Conservation (phyloP, 257 asterid genomes). For the Cruciata laevipes region DNA sequence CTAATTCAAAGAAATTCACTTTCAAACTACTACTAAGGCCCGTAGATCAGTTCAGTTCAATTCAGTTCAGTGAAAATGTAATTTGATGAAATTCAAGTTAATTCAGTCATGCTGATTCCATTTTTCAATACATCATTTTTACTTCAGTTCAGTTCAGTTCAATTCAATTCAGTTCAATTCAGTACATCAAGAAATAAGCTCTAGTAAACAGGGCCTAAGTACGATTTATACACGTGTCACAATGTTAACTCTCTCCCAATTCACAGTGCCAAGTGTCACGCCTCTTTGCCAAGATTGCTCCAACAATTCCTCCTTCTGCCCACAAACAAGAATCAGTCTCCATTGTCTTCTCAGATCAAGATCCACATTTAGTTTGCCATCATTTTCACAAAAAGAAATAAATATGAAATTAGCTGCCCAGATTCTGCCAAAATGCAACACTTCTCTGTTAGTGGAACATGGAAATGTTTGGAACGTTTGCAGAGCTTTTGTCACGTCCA, state of each 20-base stretch:
- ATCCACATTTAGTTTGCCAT: neutral
- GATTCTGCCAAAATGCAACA: slow-evolving; percentile 22
- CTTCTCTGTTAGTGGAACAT: slow-evolving; percentile 8
- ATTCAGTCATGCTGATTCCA: too few species aligned
- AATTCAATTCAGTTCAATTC: too few species aligned
- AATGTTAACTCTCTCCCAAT: too few species aligned
- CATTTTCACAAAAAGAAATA: neutral
- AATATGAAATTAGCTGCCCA: slow-evolving; percentile 22
- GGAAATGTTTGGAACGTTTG: slow-evolving; percentile 25
- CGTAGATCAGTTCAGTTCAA: too few species aligned
- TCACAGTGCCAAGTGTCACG: neutral
- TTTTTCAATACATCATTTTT: too few species aligned
- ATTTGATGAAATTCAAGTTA: too few species aligned
- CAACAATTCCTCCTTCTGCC: neutral
- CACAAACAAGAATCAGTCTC: slow-evolving; percentile 1
- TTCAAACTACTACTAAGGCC: too few species aligned
- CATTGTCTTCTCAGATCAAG: neutral
- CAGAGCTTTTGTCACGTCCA: slow-evolving; percentile 44
- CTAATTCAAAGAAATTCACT: too few species aligned
- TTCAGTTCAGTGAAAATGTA: too few species aligned
- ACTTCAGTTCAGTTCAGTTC: too few species aligned
- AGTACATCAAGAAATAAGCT: too few species aligned
- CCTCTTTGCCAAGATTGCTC: slow-evolving; percentile 1
- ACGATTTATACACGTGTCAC: neutral
- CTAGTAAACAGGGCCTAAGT: too few species aligned